Evolutionary conservation across 257 asterid genomes (phyloP).

Genomic region (Capsicum chinense): DNA sequence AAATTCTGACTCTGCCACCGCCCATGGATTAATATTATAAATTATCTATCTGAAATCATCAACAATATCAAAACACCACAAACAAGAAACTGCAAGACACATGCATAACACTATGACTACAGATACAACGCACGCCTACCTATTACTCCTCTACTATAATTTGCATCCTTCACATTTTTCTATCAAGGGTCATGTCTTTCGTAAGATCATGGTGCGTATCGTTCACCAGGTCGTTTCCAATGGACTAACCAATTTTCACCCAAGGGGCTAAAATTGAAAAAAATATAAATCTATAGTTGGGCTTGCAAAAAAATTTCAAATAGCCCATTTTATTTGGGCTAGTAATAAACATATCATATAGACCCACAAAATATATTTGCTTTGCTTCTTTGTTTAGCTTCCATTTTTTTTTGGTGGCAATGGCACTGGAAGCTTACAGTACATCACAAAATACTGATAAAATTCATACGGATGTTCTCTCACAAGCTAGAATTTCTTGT

Average conservation of each 20-base stretch:
- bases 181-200: too few species aligned
- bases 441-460: conserved; percentile 56
- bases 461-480: conserved; percentile 75
- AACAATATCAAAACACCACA: too few species aligned
- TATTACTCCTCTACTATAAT: too few species aligned
- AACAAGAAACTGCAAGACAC: too few species aligned
- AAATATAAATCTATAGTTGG: not conserved
- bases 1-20: too few species aligned
- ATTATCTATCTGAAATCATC: too few species aligned
- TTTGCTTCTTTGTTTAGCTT: too few species aligned
- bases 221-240: not conserved
- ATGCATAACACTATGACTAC: too few species aligned
- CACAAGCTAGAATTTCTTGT: conserved; percentile 69
- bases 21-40: too few species aligned
- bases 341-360: not conserved
- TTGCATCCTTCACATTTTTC: too few species aligned
- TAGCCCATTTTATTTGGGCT: not conserved
- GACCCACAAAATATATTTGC: too few species aligned
- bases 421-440: conserved; percentile 69
- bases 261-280: not conserved
- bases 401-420: conserved; percentile 26
- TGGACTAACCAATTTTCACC: not conserved
- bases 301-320: not conserved
- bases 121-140: too few species aligned
- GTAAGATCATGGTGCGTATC: not conserved